Evolutionary conservation across 345 rosid genomes (phyloP).

Genomic region (Sisymbrium altissimum): DNA sequence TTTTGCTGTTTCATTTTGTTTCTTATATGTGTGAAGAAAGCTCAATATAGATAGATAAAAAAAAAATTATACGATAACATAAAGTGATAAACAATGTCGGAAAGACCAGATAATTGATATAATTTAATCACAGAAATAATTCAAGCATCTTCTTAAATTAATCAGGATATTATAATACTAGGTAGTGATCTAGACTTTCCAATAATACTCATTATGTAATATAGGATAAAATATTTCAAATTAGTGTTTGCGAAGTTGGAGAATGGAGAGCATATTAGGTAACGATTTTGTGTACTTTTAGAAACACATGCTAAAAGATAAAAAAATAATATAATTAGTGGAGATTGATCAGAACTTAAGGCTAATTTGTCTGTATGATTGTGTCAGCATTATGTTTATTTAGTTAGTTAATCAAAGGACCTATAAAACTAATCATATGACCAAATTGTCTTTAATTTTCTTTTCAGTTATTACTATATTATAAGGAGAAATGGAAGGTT

Average conservation of each 20-base stretch:
- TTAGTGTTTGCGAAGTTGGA: constrained; percentile 25
- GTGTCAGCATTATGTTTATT: constrained; percentile 33
- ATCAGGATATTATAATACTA: constrained; percentile 3
- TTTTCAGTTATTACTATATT: neutral
- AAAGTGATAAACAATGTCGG: neutral
- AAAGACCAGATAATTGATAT: constrained; percentile 13
- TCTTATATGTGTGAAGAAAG: neutral
- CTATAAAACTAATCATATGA: constrained; percentile 27
- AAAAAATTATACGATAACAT: neutral
- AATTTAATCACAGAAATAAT: neutral
- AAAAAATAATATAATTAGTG: constrained; percentile 15
- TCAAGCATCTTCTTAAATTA: constrained; percentile 17
- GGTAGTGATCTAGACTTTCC: constrained; percentile 23
- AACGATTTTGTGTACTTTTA: constrained; percentile 33
- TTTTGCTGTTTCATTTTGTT: neutral
- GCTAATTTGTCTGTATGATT: constrained; percentile 34
- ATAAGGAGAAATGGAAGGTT: constrained; percentile 19
- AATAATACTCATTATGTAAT: constrained; percentile 2
- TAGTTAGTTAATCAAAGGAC: constrained; percentile 18
- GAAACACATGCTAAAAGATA: constrained; percentile 21
- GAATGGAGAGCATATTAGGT: constrained; percentile 36
- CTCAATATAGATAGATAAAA: constrained; percentile 15
- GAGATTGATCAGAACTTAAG: constrained; percentile 33
- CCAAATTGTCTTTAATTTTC: neutral
- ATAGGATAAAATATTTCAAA: constrained; percentile 6